Percentiles rank a stretch among this genome's conserved stretches.
phyloP scores from a whole-genome alignment of 768 basidiomycete genomes.

The Terana coerulea region DNA sequence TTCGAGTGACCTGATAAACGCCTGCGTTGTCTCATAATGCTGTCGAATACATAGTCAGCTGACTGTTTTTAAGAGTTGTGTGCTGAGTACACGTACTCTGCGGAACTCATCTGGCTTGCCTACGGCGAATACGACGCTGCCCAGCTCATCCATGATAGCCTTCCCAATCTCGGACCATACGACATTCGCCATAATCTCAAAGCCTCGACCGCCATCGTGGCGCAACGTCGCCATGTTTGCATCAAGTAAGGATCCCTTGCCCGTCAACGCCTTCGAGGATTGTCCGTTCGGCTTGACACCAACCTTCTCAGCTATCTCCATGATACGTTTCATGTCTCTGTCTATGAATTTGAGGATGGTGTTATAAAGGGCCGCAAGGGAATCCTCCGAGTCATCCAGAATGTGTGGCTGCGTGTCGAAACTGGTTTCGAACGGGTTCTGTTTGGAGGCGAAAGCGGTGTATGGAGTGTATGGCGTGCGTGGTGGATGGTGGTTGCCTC shows the following conservation, averaged over 20 bases:
- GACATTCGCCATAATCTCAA: conserved; percentile 84
- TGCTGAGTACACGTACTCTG: conserved; percentile 48
- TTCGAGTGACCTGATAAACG: conserved; percentile 81
- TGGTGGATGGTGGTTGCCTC: conserved; percentile 37
- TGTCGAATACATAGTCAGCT: no score
- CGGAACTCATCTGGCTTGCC: conserved; percentile 90
- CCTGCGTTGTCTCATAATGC: conserved; percentile 83
- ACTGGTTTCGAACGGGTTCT: conserved; percentile 34
- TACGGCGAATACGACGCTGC: conserved; percentile 80
- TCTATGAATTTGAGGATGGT: conserved; percentile 78
- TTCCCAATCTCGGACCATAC: conserved; percentile 84
- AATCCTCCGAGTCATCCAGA: conserved; percentile 62
- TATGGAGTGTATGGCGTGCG: conserved; percentile 52
- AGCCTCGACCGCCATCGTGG: conserved; percentile 27
- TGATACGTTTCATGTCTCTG: conserved; percentile 65
- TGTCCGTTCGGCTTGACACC: conserved; percentile 36
- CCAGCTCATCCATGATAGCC: conserved; percentile 83
- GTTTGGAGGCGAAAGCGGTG: conserved; percentile 43
- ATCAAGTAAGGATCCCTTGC: not conserved
- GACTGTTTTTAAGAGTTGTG: not conserved
- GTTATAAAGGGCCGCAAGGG: conserved; percentile 77
- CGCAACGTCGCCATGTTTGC: not conserved
- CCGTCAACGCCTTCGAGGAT: no score
- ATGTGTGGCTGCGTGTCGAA: conserved; percentile 32
- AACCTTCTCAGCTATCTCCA: conserved; percentile 73